phyloP scores from a whole-genome alignment of 352 stramenopile species.

The Phytophthora foliorum region DNA sequence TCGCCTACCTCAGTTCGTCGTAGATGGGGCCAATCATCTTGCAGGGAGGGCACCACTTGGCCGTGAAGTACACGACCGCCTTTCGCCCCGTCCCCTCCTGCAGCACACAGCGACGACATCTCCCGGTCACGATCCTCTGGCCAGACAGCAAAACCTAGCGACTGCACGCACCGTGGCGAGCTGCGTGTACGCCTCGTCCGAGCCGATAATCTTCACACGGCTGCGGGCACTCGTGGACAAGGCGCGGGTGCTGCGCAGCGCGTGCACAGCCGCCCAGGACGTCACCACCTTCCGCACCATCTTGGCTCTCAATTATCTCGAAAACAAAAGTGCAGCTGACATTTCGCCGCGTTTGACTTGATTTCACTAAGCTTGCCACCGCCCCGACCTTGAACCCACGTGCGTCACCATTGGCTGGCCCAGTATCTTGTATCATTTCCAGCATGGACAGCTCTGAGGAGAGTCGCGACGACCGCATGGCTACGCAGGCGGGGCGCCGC shows the following conservation, averaged over 20 bases:
- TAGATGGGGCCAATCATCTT: slow-evolving; percentile 93
- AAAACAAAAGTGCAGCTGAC: slow-evolving; percentile 12
- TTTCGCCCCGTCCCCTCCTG: slow-evolving; percentile 75
- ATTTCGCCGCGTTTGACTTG: slow-evolving; percentile 14
- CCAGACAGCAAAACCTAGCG: neutral
- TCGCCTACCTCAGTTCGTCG: slow-evolving; percentile 80
- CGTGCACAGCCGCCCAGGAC: slow-evolving; percentile 23
- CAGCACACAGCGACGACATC: neutral
- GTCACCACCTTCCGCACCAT: slow-evolving; percentile 58
- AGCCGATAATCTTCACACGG: slow-evolving; percentile 80
- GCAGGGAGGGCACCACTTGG: slow-evolving; percentile 92
- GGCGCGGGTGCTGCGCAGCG: slow-evolving; percentile 37
- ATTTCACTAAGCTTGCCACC: slow-evolving; percentile 7
- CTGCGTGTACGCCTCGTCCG: slow-evolving; percentile 76
- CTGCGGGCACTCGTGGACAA: slow-evolving; percentile 56
- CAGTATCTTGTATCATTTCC: slow-evolving; percentile 18
- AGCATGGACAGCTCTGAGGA: slow-evolving; percentile 25
- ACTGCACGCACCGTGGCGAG: slow-evolving; percentile 61
- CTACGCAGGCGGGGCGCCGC: slow-evolving; percentile 61
- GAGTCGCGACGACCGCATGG: slow-evolving; percentile 63
- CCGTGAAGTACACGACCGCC: slow-evolving; percentile 91
- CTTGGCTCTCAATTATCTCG: slow-evolving; percentile 9
- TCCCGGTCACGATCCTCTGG: neutral
- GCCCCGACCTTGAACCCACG: slow-evolving; percentile 9
- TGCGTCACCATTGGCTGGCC: slow-evolving; percentile 16